phyloP scores from a whole-genome alignment of 208 protist genomes.

The Novymonas esmeraldas region DNA sequence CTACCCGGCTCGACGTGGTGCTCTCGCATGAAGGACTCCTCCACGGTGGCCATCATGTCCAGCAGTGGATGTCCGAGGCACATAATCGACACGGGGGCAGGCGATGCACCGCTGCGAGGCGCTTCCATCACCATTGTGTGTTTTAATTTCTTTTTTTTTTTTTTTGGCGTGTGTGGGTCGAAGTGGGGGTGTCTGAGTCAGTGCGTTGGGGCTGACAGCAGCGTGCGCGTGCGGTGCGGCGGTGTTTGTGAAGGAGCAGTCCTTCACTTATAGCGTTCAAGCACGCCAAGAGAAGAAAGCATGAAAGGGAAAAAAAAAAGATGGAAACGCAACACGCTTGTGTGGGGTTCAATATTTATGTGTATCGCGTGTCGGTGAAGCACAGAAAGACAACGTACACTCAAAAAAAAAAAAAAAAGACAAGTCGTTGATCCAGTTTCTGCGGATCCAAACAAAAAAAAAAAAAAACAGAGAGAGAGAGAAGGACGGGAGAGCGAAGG shows the following conservation, averaged over 20 bases:
- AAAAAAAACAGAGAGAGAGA: background rate
- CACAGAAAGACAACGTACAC: background rate
- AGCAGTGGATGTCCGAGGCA: slow-evolving; percentile 95
- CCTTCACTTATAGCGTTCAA: no score
- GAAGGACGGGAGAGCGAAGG: background rate
- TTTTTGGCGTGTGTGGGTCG: background rate
- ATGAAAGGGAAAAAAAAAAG: background rate
- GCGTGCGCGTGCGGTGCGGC: no score
- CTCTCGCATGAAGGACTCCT: slow-evolving; percentile 77
- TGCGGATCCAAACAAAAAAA: background rate
- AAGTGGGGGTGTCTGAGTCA: no score
- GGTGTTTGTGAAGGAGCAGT: no score
- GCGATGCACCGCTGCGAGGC: background rate
- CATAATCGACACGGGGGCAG: slow-evolving; percentile 29
- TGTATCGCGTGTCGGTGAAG: no score
- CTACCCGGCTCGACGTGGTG: slow-evolving; percentile 78
- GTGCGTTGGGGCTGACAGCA: no score
- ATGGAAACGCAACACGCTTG: background rate
- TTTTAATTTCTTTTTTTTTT: slow-evolving; percentile 1
- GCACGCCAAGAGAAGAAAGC: no score
- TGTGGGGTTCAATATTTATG: no score
- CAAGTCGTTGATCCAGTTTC: background rate
- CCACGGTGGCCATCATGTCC: slow-evolving; percentile 96
- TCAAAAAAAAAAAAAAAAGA: slow-evolving; percentile 4
- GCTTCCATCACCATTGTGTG: slow-evolving; percentile 19